phyloP scores from a whole-genome alignment of 345 rosid genomes.

The Laguncularia racemosa region DNA sequence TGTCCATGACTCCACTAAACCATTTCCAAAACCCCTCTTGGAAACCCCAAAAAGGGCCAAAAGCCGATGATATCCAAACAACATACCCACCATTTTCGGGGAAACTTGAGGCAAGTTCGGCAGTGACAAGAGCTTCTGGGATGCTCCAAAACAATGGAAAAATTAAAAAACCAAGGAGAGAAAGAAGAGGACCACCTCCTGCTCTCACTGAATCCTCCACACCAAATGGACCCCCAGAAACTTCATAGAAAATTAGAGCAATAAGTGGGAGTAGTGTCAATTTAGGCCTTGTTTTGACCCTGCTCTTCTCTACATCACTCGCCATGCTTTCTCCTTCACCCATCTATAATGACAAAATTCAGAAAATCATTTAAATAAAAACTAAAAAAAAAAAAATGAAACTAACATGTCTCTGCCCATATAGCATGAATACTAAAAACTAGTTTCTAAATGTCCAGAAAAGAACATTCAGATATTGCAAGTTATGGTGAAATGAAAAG shows the following conservation, averaged over 20 bases:
- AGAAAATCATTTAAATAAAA: conserved; percentile 4
- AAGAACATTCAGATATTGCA: too few relatives aligned
- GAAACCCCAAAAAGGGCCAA: conserved; percentile 92
- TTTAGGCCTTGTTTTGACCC: conserved; percentile 41
- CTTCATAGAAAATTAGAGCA: conserved; percentile 88
- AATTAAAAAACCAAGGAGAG: conserved; percentile 71
- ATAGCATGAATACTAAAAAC: too few relatives aligned
- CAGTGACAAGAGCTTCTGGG: conserved; percentile 87
- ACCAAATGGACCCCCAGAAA: conserved; percentile 96
- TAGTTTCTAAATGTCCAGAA: too few relatives aligned
- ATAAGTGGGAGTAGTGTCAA: conserved; percentile 69
- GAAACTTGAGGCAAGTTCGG: conserved; percentile 90
- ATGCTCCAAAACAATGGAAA: conserved; percentile 90
- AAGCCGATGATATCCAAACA: conserved; percentile 85
- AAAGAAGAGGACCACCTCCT: conserved; percentile 84
- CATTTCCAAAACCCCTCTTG: conserved; percentile 98
- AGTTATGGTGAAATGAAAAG: too few relatives aligned
- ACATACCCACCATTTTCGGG: conserved; percentile 94
- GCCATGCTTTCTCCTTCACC: conserved; percentile 46
- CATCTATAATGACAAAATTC: conserved; percentile 31
- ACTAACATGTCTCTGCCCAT: too few relatives aligned
- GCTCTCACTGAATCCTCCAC: conserved; percentile 82
- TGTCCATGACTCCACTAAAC: conserved; percentile 96
- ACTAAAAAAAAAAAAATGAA: too few relatives aligned
- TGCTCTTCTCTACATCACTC: conserved; percentile 20